phyloP scores from a whole-genome alignment of 2,329 filamentous ascomycete genomes.

The Bipolaris sorokiniana region DNA sequence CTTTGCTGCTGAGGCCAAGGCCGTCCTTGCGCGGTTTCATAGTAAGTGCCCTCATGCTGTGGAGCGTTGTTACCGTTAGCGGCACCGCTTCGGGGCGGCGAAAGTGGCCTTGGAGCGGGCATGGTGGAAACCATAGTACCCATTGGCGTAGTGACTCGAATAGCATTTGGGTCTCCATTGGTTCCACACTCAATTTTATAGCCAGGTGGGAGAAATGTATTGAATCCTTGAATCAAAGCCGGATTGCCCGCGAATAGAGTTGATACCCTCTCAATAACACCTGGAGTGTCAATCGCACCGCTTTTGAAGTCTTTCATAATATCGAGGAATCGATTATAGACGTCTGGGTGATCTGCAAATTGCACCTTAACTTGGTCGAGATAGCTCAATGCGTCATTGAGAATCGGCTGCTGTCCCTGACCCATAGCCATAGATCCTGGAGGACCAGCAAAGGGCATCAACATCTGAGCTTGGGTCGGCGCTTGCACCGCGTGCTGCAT shows the following conservation, averaged over 20 bases:
- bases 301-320: constrained; percentile 99
- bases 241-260: constrained; percentile 95
- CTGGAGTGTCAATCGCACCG: constrained; percentile 97
- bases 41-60: constrained; percentile 49
- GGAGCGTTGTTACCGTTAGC: constrained; percentile 62
- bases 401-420: constrained; percentile 83
- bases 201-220: constrained; percentile 93
- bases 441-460: constrained; percentile 56
- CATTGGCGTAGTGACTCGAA: constrained; percentile 94
- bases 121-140: constrained; percentile 96
- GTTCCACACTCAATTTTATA: constrained; percentile 97
- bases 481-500: constrained; percentile 68
- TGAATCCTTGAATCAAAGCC: constrained; percentile 95
- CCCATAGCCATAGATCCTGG: constrained; percentile 65
- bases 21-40: constrained; percentile 44
- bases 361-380: constrained; percentile 98
- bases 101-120: constrained; percentile 58
- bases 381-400: constrained; percentile 90
- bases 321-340: constrained; percentile 95
- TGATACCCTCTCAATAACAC: constrained; percentile 95
- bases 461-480: constrained; percentile 59
- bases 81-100: constrained; percentile 55
- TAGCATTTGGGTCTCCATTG: constrained; percentile 92
- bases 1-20: constrained; percentile 50
- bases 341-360: constrained; percentile 94